Conservation (phyloP, 2,329 filamentous ascomycete species). For the Onygena corvina region DNA sequence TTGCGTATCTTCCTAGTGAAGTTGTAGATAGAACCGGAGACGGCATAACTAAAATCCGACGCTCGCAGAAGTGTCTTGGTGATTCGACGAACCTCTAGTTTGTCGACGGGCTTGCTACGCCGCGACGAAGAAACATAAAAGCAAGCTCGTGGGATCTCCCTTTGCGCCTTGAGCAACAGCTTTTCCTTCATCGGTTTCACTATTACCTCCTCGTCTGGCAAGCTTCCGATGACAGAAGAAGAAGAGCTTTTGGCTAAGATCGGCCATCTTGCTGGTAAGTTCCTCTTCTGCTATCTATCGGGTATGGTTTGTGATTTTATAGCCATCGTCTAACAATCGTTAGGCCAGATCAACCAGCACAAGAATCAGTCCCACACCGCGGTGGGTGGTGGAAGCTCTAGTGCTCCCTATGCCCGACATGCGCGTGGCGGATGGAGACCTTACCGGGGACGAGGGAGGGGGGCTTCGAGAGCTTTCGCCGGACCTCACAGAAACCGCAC, state of each 20-base stretch:
- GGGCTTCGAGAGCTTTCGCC: constrained; percentile 25
- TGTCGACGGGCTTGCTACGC: no score
- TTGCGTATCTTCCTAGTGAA: no score
- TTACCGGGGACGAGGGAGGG: constrained; percentile 34
- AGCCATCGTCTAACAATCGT: constrained; percentile 6
- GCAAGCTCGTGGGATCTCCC: no score
- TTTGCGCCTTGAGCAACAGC: no score
- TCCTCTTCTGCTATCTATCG: constrained; percentile 21
- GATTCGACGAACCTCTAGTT: no score
- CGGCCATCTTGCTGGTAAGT: constrained; percentile 45
- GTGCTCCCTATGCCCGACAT: constrained; percentile 17
- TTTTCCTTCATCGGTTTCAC: no score
- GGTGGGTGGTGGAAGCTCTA: constrained; percentile 18
- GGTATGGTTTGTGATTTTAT: constrained; percentile 31
- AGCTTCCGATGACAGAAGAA: constrained; percentile 39
- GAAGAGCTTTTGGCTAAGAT: constrained; percentile 45
- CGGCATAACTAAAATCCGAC: no score
- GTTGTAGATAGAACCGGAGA: no score
- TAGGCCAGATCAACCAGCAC: constrained; percentile 69
- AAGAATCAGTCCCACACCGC: constrained; percentile 44
- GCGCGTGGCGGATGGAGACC: constrained; percentile 32
- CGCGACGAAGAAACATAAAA: no score
- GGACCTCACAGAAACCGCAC: constrained; percentile 45
- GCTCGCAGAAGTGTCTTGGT: no score
- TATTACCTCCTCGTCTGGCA: not conserved